phyloP scores from a whole-genome alignment of 805 yeast species.

The Komagataella populi region DNA sequence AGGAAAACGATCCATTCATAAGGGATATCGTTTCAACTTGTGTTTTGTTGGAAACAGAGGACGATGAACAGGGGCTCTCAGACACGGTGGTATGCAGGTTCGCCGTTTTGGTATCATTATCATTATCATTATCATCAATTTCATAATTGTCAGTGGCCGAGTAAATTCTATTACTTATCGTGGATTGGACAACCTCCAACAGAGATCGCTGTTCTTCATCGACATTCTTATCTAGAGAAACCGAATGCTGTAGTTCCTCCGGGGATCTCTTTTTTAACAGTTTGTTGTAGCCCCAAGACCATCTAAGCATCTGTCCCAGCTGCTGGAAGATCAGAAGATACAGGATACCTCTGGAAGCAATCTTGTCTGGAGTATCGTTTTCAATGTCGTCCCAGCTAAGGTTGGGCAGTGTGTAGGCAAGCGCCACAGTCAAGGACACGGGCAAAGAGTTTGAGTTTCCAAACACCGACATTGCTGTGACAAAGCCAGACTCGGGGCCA shows the following conservation, averaged over 20 bases:
- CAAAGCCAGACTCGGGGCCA: slow-evolving; percentile 73
- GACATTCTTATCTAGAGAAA: slow-evolving; percentile 5
- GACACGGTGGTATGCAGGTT: not conserved
- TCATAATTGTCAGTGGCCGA: not conserved
- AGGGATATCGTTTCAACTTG: not conserved
- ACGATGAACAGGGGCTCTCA: not conserved
- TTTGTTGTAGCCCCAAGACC: slow-evolving; percentile 82
- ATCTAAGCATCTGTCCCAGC: slow-evolving; percentile 67
- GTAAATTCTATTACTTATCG: not conserved
- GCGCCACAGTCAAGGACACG: slow-evolving; percentile 74
- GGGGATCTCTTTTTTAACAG: slow-evolving; percentile 38
- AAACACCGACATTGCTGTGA: slow-evolving; percentile 93
- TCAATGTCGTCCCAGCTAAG: slow-evolving; percentile 63
- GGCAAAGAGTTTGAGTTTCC: slow-evolving; percentile 94
- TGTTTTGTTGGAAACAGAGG: not conserved
- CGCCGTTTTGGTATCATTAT: not conserved
- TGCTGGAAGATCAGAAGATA: slow-evolving; percentile 70
- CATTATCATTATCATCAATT: not conserved
- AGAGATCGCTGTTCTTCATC: not conserved
- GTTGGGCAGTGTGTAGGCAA: slow-evolving; percentile 64
- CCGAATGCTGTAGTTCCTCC: slow-evolving; percentile 12
- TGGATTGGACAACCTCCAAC: not conserved
- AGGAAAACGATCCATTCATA: not conserved
- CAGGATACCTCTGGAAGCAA: slow-evolving; percentile 67
- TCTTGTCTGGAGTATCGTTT: slow-evolving; percentile 51